Conservation (phyloP, 345 rosid species). For the Geranium rotundifolium region DNA sequence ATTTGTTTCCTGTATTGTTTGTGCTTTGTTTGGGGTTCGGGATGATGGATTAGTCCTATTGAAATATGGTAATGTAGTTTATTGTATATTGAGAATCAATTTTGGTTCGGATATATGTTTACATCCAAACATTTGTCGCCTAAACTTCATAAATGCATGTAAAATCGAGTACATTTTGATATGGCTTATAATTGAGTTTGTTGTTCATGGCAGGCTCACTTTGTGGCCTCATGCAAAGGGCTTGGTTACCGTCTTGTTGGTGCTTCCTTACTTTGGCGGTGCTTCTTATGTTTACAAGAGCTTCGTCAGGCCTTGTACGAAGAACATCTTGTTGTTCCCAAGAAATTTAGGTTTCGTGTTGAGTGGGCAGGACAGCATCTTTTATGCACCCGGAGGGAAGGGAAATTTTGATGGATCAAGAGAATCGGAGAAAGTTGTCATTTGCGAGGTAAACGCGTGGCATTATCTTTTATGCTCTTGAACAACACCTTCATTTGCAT, state of each 20-base stretch:
- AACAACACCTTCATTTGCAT: not conserved
- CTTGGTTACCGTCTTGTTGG: conserved; percentile 17
- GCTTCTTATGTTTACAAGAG: conserved; percentile 23
- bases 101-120: too few species aligned
- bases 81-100: too few species aligned
- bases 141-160: too few species aligned
- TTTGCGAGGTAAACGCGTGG: conserved; percentile 13
- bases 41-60: not conserved
- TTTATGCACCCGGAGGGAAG: conserved; percentile 1
- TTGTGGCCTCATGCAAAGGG: conserved; percentile 29
- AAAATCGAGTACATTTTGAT: too few species aligned
- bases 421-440: conserved; percentile 3
- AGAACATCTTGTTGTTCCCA: not conserved
- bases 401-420: conserved; percentile 2
- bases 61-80: too few species aligned
- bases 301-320: conserved; percentile 9
- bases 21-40: not conserved
- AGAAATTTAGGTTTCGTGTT: too few species aligned
- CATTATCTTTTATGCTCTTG: not conserved
- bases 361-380: too few species aligned
- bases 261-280: conserved; percentile 21
- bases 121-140: too few species aligned
- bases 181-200: not conserved
- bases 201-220: conserved; percentile 18
- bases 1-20: not conserved